Evolutionary conservation across 2,329 filamentous ascomycete species (phyloP).

Genomic region (Graphium sp.): DNA sequence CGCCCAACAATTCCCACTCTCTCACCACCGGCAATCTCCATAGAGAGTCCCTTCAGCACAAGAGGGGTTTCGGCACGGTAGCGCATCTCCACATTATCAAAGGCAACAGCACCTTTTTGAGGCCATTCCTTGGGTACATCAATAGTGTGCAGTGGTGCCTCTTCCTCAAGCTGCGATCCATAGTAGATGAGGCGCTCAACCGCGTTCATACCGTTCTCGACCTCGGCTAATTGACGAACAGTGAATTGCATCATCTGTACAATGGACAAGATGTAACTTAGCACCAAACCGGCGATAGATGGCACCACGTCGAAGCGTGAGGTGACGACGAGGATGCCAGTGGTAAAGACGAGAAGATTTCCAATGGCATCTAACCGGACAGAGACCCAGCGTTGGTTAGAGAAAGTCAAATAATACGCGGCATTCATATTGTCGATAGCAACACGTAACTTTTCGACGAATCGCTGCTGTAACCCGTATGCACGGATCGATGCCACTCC

Average conservation of each 20-base stretch:
- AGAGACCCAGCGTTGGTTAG: slow-evolving; percentile 88
- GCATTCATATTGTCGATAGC: slow-evolving; percentile 84
- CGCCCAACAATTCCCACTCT: slow-evolving; percentile 68
- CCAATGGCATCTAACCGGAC: slow-evolving; percentile 73
- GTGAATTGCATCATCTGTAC: slow-evolving; percentile 95
- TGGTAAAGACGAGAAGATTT: slow-evolving; percentile 70
- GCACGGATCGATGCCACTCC: slow-evolving; percentile 77
- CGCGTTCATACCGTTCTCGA: slow-evolving; percentile 96
- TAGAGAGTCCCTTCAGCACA: slow-evolving; percentile 51
- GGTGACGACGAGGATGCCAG: slow-evolving; percentile 81
- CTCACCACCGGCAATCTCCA: slow-evolving; percentile 61
- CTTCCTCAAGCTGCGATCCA: slow-evolving; percentile 70
- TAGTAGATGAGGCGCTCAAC: slow-evolving; percentile 89
- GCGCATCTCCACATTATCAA: slow-evolving; percentile 62
- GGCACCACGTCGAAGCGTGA: slow-evolving; percentile 74
- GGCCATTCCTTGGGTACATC: slow-evolving; percentile 69
- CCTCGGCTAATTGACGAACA: slow-evolving; percentile 81
- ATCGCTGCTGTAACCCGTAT: slow-evolving; percentile 66
- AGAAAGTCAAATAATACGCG: slow-evolving; percentile 88
- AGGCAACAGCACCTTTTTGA: slow-evolving; percentile 65
- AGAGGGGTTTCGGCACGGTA: slow-evolving; percentile 58
- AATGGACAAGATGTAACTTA: slow-evolving; percentile 85
- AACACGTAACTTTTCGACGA: slow-evolving; percentile 49
- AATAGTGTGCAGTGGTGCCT: slow-evolving; percentile 65
- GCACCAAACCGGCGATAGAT: slow-evolving; percentile 70